A percentile compares a stretch with the other conserved stretches of the same genome.
Conservation (phyloP, 192 early-diverging fungal species). For the Coemansia erecta region DNA sequence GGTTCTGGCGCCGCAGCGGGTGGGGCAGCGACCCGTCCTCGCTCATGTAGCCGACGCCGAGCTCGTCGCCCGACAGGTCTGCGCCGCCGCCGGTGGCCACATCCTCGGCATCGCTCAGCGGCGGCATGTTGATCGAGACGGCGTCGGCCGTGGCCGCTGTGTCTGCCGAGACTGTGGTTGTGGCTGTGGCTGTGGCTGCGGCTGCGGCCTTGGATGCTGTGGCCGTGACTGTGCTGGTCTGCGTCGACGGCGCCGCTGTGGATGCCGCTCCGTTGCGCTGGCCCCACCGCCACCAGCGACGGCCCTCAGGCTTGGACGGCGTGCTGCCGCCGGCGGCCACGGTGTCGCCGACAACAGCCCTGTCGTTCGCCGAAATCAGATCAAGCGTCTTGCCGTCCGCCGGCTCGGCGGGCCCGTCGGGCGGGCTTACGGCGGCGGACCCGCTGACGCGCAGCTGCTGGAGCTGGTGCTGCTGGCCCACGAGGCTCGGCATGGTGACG, state of each 20-base stretch:
- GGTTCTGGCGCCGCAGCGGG: conserved; percentile 13
- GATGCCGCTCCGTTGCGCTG: conserved; percentile 17
- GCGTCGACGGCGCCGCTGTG: conserved; percentile 1
- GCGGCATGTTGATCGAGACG: conserved; percentile 2
- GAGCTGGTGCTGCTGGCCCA: background rate
- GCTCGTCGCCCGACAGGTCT: conserved; percentile 19
- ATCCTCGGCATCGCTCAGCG: conserved; percentile 4
- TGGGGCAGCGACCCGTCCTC: conserved; percentile 31
- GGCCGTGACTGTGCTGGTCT: background rate
- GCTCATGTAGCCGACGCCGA: conserved; percentile 28
- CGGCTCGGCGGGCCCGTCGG: background rate
- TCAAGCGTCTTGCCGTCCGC: background rate
- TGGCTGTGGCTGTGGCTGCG: background rate
- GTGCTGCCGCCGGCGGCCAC: background rate
- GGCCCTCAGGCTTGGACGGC: conserved; percentile 15
- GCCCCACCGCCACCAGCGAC: conserved; percentile 46
- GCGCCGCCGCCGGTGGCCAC: conserved; percentile 12
- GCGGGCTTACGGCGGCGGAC: background rate
- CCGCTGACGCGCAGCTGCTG: conserved; percentile 3
- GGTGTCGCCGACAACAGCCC: background rate
- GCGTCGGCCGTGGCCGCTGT: background rate
- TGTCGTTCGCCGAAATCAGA: background rate
- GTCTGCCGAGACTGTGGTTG: too few relatives aligned
- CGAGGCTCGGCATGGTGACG: conserved; percentile 1
- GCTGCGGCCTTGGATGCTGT: conserved; percentile 2